phyloP scores from a whole-genome alignment of 192 early-diverging fungal genomes.

The Coemansia sp. region DNA sequence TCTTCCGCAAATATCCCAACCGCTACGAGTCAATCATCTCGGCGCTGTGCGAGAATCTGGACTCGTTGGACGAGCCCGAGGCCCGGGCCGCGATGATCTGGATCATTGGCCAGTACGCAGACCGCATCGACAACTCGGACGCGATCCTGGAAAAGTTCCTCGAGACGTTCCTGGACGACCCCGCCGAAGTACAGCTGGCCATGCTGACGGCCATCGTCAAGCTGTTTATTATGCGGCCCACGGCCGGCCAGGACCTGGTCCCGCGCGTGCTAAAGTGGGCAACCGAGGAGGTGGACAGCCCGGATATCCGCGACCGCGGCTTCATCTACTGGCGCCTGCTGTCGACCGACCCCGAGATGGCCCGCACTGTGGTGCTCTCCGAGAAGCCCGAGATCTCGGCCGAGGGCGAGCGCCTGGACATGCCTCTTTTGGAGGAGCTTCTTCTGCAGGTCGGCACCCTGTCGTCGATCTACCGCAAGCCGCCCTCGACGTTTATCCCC shows the following conservation, averaged over 20 bases:
- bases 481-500: conserved; percentile 80
- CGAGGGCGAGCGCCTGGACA: conserved; percentile 89
- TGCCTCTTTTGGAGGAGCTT: conserved; percentile 77
- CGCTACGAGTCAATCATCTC: conserved; percentile 92
- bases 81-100: conserved; percentile 98
- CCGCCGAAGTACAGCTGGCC: conserved; percentile 83
- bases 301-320: conserved; percentile 94
- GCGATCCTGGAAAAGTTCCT: conserved; percentile 83
- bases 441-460: conserved; percentile 81
- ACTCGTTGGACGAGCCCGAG: conserved; percentile 94
- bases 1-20: conserved; percentile 97
- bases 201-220: conserved; percentile 95
- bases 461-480: conserved; percentile 89
- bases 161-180: conserved; percentile 86
- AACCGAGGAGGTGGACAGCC: conserved; percentile 92
- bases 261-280: conserved; percentile 92
- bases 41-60: conserved; percentile 91
- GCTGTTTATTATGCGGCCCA: conserved; percentile 89
- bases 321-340: conserved; percentile 98
- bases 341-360: conserved; percentile 82
- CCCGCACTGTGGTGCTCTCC: conserved; percentile 71
- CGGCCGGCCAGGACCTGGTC: conserved; percentile 85
- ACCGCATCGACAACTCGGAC: conserved; percentile 94
- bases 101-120: conserved; percentile 98
- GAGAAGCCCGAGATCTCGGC: conserved; percentile 93